Base-by-base conservation (phyloP, 495 filamentous ascomycete species). In the Gamarada debralockiae region DNA sequence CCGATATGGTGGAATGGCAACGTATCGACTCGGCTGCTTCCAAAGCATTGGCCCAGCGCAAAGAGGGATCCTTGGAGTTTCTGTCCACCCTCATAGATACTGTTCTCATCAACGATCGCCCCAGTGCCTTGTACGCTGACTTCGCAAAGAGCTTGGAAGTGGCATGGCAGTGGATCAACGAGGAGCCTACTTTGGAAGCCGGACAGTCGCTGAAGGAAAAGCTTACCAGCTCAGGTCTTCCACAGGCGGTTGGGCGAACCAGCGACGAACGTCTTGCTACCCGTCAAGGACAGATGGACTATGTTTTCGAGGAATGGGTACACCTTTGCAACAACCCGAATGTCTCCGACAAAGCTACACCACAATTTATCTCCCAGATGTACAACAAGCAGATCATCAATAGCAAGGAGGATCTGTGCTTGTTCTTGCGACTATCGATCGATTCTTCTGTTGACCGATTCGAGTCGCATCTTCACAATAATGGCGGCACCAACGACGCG, bases 261-360 rank as follows among this genome's bases (percentile, higher is more conserved):
- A 63, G 73, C 34, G 76, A 70, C 52, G 77, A 81, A 46, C 71
- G 71, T 47, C 68, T 80, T 20, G 58, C 70, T 17, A 48, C 68
- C 18, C 83, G 82, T 60, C 79, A 81, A 39, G 86, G 92, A 47
- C 92, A 96, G 58, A 81, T 96, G 70, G 87, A 95, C 60, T 97
- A 97, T 62, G 77, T 95, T 37, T 96, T 99, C 65, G 87, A 85
- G 9, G 93, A 97, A 65, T 99, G 93, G 93, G 78, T 90, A 50
- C 81, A 84, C 34, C 77, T 97, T 14, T 90, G 82, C 72, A 82
- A 86, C 66, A 85, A 87, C 43, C 75, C 79, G 9, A 78, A 81
- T 55, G 81, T 83, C 0, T 81, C 81, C 10, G 86, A 90, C 24
- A 89, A 86, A 60, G 77, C 85, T 0, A 75, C 81, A 47, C 68